Evolutionary conservation across 179 eudicot genomes (phyloP).

Genomic region (Gypsophila paniculata): DNA sequence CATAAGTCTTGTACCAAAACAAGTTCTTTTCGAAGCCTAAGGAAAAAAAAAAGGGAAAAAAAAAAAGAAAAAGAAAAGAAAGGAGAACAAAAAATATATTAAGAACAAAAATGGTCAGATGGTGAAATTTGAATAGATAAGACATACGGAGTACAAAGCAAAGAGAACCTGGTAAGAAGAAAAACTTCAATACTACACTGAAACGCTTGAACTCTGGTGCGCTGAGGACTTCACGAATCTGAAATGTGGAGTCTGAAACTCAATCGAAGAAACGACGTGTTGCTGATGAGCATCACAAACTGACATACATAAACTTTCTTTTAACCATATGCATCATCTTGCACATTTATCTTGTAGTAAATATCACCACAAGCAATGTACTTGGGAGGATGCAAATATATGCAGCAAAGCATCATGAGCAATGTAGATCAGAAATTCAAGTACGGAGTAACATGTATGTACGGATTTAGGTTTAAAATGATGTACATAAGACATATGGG

Average conservation of each 20-base stretch:
- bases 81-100: too few species aligned
- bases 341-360: neutral
- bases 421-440: neutral
- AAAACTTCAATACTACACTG: neutral
- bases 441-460: neutral
- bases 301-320: neutral
- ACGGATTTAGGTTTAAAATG: neutral
- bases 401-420: neutral
- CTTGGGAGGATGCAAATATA: neutral
- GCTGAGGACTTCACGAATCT: neutral
- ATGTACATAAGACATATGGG: neutral
- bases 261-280: neutral
- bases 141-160: too few species aligned
- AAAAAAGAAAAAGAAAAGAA: neutral
- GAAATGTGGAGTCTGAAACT: neutral
- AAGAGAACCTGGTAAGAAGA: neutral
- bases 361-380: neutral
- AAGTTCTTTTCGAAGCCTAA: neutral
- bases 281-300: neutral
- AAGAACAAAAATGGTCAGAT: too few species aligned
- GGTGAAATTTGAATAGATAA: neutral
- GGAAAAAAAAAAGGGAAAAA: too few species aligned
- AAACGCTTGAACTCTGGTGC: neutral
- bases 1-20: neutral
- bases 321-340: slow-evolving; percentile 5